Base-by-base conservation (phyloP, 2,329 filamentous ascomycete species). In the Plectosphaerella sp. region DNA sequence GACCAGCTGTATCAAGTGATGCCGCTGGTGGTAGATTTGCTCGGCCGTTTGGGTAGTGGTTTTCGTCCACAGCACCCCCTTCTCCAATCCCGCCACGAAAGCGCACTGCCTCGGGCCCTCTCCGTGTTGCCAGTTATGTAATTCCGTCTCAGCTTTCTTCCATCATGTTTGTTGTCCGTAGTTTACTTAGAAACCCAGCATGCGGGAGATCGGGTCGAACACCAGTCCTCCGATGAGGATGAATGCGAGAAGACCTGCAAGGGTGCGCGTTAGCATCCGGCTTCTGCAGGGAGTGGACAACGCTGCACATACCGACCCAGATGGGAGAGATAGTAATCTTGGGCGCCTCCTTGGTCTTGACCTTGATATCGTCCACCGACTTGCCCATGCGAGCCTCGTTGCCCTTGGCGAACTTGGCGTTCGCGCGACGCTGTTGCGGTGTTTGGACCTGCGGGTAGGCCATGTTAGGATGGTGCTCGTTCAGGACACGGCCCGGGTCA, bases 381-480 rank as follows among this genome's bases (percentile, higher is more conserved):
- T 89, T 91, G 72, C 89, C 89, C 69, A 88, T 87, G 66, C 86
- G 88, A 54, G 77, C 74, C 66, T 88, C 84, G 67, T 93, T 85
- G 50, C 82, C 78, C 67, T 87, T 86, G 60, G 80, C 85, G 72
- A 90, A 95, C 72, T 88, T 87, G 65, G 82, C 82, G 75, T 94
- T 94, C 57, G 87, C 85, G 65, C 84, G 84, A 69, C 89, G 86
- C 77, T 94, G 90, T 71, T 90, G 82, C 61, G 87, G 89, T 60
- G 89, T 94, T 86, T 93, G 89, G 61, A 85, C 88, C 88, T 91
- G 64, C 18, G 10, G 15, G 45, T 22, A 15, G 18, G 3, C 14
- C 25, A n/a, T 22, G 48, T 51, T 24, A 54, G 54, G 20, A 7
- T 12, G 3, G 11, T 45, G 42, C 41, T 18, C 20, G n/a, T 7